These are phyloP conservation scores for Fusarium transvaalense DNA, from an alignment of 2,329 filamentous ascomycete species.

Conservation along the genomic window DNA sequence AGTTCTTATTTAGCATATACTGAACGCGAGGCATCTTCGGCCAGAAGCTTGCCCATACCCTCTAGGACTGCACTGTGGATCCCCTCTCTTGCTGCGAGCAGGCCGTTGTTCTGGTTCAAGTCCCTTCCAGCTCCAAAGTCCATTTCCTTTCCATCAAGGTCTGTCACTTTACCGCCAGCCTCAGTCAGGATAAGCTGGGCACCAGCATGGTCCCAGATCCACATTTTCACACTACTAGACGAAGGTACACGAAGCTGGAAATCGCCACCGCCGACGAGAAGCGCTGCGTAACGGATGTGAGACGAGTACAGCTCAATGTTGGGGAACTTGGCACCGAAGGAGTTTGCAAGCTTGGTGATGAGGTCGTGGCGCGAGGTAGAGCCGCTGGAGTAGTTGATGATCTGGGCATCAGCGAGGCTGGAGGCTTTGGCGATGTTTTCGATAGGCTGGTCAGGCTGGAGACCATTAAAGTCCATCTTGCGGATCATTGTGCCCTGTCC, in stretches of 20 bases:
- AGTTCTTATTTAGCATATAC: background rate
- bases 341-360: conserved; percentile 46
- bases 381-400: conserved; percentile 53
- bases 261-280: conserved; percentile 55
- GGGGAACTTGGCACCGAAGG: conserved; percentile 52
- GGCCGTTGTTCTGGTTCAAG: conserved; percentile 52
- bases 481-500: conserved; percentile 51
- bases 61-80: conserved; percentile 59
- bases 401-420: conserved; percentile 45
- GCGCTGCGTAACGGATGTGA: conserved; percentile 55
- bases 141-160: conserved; percentile 56
- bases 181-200: conserved; percentile 69
- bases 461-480: conserved; percentile 39
- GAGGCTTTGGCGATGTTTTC: conserved; percentile 37
- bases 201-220: conserved; percentile 68
- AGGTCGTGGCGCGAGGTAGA: conserved; percentile 52
- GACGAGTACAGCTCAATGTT: conserved; percentile 57
- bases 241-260: conserved; percentile 52
- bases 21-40: conserved; percentile 32
- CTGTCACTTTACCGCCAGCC: conserved; percentile 66
- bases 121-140: conserved; percentile 55
- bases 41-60: conserved; percentile 40
- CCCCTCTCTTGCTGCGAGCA: conserved; percentile 59
- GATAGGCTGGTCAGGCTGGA: conserved; percentile 41
- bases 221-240: conserved; percentile 41